Conservation (phyloP, 1,139 yeast genomes). For the Kodamaea ohmeri region DNA sequence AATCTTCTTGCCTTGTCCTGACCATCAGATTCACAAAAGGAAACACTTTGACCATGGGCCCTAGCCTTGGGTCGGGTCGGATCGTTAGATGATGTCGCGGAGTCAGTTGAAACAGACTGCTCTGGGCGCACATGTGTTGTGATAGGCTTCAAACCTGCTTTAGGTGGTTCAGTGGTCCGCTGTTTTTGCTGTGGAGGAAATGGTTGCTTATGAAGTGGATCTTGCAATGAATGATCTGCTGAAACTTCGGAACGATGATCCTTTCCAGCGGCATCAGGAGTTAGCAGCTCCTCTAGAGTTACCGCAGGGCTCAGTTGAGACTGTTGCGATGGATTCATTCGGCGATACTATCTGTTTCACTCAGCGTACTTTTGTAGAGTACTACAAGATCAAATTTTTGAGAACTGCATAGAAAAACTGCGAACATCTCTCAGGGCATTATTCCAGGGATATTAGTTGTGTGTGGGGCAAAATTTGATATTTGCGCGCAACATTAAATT, state of each 20-base stretch:
- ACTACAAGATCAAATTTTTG: conserved; percentile 4
- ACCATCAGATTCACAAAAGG: conserved; percentile 38
- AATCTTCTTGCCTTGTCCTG: conserved; percentile 43
- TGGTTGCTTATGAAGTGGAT: neutral
- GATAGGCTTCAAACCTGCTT: conserved; percentile 2
- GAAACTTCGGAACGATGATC: too few relatives aligned
- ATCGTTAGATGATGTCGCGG: neutral
- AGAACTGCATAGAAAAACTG: conserved; percentile 1
- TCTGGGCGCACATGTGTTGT: conserved; percentile 1
- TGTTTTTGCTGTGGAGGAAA: neutral
- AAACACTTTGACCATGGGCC: conserved; percentile 28
- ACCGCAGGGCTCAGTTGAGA: neutral
- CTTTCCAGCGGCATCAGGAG: neutral
- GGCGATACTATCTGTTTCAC: neutral
- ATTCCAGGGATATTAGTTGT: conserved; percentile 1
- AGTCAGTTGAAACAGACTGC: conserved; percentile 1
- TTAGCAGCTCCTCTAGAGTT: neutral
- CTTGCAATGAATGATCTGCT: neutral
- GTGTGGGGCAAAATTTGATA: neutral
- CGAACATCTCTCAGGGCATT: neutral
- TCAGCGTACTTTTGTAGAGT: neutral
- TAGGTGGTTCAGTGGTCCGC: neutral
- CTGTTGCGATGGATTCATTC: conserved; percentile 5
- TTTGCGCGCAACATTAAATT: too few relatives aligned
- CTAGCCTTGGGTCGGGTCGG: conserved; percentile 3